Evolutionary conservation across 345 rosid genomes (phyloP).

Genomic region (Excoecaria agallocha): DNA sequence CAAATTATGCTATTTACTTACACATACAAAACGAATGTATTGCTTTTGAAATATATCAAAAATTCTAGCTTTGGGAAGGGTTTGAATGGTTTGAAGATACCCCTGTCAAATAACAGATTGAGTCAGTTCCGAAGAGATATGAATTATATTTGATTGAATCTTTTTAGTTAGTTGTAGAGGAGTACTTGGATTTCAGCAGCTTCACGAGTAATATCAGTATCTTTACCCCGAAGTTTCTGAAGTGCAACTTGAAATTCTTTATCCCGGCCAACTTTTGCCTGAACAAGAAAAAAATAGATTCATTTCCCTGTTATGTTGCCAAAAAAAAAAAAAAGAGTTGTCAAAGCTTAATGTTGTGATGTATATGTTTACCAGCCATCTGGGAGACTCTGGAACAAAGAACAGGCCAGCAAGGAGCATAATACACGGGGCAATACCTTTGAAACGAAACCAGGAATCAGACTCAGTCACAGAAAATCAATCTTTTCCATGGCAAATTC

Average conservation of each 20-base stretch:
- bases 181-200: conserved; percentile 70
- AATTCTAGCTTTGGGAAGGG: conserved; percentile 63
- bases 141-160: not conserved
- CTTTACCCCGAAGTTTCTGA: conserved; percentile 63
- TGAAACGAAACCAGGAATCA: conserved; percentile 19
- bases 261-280: conserved; percentile 71
- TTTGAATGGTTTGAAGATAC: conserved; percentile 47
- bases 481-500: not conserved
- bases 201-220: conserved; percentile 59
- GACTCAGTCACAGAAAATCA: not conserved
- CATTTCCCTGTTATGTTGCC: not conserved
- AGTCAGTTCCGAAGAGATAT: not conserved
- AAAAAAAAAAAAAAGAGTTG: not conserved
- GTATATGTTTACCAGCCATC: conserved; percentile 72
- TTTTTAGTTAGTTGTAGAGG: not conserved
- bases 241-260: conserved; percentile 66
- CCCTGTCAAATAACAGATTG: conserved; percentile 31
- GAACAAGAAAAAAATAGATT: conserved; percentile 15
- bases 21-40: conserved; percentile 60
- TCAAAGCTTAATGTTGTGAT: not conserved
- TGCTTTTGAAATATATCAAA: conserved; percentile 59
- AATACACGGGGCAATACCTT: conserved; percentile 74
- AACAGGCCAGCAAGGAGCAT: conserved; percentile 62
- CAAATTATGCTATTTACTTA: conserved; percentile 33
- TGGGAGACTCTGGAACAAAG: conserved; percentile 83